These are phyloP conservation scores for Penicillium daleae DNA, from an alignment of 495 filamentous ascomycete species.

Conservation along the genomic window DNA sequence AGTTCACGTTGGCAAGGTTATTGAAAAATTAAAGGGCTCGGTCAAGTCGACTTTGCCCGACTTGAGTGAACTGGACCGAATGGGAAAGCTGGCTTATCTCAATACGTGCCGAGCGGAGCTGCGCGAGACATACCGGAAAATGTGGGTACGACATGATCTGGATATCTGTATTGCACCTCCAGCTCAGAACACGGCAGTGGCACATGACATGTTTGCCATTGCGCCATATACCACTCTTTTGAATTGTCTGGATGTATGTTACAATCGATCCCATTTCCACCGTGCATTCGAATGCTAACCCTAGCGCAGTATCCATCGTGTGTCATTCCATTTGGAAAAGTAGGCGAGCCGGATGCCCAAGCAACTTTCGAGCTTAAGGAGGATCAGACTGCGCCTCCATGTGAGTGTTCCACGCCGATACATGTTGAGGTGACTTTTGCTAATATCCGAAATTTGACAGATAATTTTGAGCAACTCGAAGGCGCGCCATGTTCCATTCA, in stretches of 20 bases:
- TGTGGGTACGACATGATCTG: conserved; percentile 39
- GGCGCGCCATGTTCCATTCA: conserved; percentile 30
- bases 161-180: conserved; percentile 47
- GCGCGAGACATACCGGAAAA: conserved; percentile 32
- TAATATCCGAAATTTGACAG: conserved; percentile 11
- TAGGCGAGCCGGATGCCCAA: conserved; percentile 16
- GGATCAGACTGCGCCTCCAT: conserved; percentile 20
- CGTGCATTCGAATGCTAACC: background rate
- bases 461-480: conserved; percentile 23
- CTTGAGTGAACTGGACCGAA: conserved; percentile 15
- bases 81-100: conserved; percentile 24
- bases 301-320: conserved; percentile 36
- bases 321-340: conserved; percentile 34
- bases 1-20: conserved; percentile 13
- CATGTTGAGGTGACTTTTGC: background rate
- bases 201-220: conserved; percentile 50
- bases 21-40: conserved; percentile 5
- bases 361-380: conserved; percentile 19
- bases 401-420: conserved; percentile 7
- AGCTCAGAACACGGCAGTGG: conserved; percentile 46
- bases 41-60: conserved; percentile 13
- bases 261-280: background rate
- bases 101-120: conserved; percentile 24
- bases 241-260: conserved; percentile 51
- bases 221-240: conserved; percentile 45